A percentile compares a stretch with the other conserved stretches of the same genome.
These are phyloP conservation scores for Termitomyces sp. DNA, from an alignment of 768 basidiomycete genomes.

Conservation along the genomic window DNA sequence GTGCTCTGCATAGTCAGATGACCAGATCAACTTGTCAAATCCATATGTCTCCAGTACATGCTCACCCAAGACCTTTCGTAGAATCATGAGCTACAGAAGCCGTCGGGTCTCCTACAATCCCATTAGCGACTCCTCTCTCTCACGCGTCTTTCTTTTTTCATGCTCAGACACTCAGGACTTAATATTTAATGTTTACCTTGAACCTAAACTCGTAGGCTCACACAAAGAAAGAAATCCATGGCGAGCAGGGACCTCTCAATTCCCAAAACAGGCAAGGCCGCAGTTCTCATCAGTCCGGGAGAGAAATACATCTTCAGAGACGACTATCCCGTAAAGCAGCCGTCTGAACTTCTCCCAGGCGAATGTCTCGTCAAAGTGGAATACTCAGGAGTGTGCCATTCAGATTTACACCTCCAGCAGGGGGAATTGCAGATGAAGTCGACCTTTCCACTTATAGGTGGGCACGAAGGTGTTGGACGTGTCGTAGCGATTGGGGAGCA, in stretches of 20 bases:
- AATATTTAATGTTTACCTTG: background rate
- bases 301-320: constrained; percentile 26
- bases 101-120: background rate
- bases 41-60: background rate
- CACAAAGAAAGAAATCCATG: background rate
- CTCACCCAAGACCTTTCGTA: background rate
- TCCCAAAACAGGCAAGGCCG: constrained; percentile 32
- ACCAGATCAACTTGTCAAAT: background rate
- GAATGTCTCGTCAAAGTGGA: constrained; percentile 70
- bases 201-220: background rate
- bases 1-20: background rate
- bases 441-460: constrained; percentile 58
- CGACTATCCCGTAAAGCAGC: constrained; percentile 53
- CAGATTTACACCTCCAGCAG: constrained; percentile 64
- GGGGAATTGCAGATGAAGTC: constrained; percentile 52
- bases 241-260: constrained; percentile 13
- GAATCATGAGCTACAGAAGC: background rate
- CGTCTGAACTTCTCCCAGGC: constrained; percentile 50
- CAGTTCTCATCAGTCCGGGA: constrained; percentile 25
- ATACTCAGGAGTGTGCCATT: constrained; percentile 64
- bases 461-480: constrained; percentile 76
- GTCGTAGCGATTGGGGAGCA: constrained; percentile 73
- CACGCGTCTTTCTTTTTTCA: background rate
- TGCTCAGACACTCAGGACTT: background rate
- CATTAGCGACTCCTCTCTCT: no score